Conservation (phyloP, 768 basidiomycete species). For the Calocera viscosa region DNA sequence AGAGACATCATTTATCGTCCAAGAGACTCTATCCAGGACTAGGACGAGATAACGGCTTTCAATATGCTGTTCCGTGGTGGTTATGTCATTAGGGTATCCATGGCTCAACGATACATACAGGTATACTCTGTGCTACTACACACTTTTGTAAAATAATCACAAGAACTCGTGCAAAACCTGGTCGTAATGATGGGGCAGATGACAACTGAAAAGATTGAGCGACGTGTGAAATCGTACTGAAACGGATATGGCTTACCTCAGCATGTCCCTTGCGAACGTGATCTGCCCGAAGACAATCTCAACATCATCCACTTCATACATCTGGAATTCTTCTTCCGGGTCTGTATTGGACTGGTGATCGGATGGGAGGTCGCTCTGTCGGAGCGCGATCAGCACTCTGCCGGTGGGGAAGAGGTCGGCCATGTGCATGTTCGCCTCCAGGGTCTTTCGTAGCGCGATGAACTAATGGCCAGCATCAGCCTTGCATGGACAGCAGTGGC, state of each 20-base stretch:
- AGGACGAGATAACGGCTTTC: not conserved
- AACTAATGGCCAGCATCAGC: too few species aligned
- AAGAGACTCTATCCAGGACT: slow-evolving; percentile 44
- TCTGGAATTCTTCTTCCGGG: slow-evolving; percentile 42
- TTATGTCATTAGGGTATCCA: not conserved
- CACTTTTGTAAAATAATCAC: slow-evolving; percentile 23
- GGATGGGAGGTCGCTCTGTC: slow-evolving; percentile 48
- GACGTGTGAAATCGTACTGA: too few species aligned
- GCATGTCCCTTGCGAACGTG: slow-evolving; percentile 71
- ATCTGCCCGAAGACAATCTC: slow-evolving; percentile 70
- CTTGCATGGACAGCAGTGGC: not conserved
- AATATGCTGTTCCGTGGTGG: not conserved
- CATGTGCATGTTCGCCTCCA: slow-evolving; percentile 72
- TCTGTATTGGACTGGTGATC: slow-evolving; percentile 15
- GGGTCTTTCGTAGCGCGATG: slow-evolving; percentile 64
- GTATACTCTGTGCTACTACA: not conserved
- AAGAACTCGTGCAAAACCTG: slow-evolving; percentile 56
- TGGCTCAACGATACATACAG: not conserved
- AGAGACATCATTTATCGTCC: slow-evolving; percentile 77
- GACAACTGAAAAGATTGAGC: too few species aligned
- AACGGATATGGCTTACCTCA: slow-evolving; percentile 60
- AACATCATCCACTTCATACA: slow-evolving; percentile 67
- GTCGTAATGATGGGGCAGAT: slow-evolving; percentile 74
- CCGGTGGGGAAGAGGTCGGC: slow-evolving; percentile 64
- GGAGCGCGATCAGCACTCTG: slow-evolving; percentile 64